Conservation (phyloP, 257 asterid species). For the Asclepias syriaca region DNA sequence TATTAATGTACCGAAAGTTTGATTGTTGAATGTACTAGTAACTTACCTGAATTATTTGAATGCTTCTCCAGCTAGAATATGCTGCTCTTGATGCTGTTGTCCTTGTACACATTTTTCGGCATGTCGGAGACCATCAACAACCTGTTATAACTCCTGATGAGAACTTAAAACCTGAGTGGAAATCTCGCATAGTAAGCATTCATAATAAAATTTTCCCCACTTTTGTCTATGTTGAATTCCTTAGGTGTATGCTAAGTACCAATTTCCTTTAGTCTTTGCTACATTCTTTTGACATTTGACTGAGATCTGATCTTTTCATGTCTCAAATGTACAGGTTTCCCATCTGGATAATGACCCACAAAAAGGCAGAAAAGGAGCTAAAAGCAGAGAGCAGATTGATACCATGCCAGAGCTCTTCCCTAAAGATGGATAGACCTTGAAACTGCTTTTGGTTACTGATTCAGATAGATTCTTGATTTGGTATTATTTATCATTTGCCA, state of each 20-base stretch:
- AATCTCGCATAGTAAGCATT: constrained; percentile 69
- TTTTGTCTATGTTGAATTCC: neutral
- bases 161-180: constrained; percentile 68
- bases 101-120: constrained; percentile 77
- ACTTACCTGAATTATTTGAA: neutral
- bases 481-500: too few relatives aligned
- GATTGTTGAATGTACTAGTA: neutral
- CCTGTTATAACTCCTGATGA: constrained; percentile 41
- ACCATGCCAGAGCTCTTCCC: constrained; percentile 7
- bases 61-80: constrained; percentile 66
- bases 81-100: constrained; percentile 99
- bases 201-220: constrained; percentile 2
- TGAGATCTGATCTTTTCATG: neutral
- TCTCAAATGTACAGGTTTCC: constrained; percentile 42
- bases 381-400: constrained; percentile 12
- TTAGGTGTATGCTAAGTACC: neutral
- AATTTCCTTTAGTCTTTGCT: neutral
- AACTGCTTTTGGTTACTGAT: neutral
- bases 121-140: constrained; percentile 48
- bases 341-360: constrained; percentile 43
- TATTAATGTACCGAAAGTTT: neutral
- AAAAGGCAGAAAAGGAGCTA: constrained; percentile 28
- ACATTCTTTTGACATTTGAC: neutral
- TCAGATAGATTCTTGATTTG: neutral
- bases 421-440: neutral